Conservation (phyloP, 176 grass and related monocot species). For the Elymus sibiricus region DNA sequence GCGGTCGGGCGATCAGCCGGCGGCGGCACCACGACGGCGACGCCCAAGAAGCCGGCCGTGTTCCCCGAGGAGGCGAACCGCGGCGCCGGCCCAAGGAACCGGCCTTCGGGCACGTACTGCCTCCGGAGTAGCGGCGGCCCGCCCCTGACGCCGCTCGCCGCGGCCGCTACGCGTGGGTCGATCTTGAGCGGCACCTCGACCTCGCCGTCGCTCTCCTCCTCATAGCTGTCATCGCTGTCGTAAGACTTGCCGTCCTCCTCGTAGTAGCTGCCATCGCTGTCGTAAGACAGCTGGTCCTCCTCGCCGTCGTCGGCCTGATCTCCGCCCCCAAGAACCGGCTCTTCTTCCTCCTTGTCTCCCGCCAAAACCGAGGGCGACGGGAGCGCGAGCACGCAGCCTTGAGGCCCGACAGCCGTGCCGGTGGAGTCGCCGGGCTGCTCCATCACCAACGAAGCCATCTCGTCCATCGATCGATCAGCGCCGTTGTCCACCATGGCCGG, state of each 20-base stretch:
- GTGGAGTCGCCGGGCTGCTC: not conserved
- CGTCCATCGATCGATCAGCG: not conserved
- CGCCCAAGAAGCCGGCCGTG: constrained; percentile 5
- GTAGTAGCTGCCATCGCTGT: too few species aligned
- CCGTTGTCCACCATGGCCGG: too few species aligned
- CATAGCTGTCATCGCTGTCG: not conserved
- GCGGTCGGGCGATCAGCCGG: not conserved
- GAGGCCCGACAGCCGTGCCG: not conserved
- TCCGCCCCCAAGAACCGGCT: not conserved
- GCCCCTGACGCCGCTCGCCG: not conserved
- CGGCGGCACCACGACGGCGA: not conserved
- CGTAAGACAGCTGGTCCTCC: too few species aligned
- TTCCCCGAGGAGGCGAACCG: not conserved
- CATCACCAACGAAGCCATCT: not conserved
- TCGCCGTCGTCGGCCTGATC: not conserved
- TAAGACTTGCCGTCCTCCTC: not conserved
- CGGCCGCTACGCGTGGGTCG: not conserved
- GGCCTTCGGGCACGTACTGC: not conserved
- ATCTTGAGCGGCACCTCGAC: not conserved
- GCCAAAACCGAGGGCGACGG: not conserved
- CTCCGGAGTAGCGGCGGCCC: not conserved
- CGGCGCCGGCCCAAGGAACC: not conserved
- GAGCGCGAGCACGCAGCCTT: not conserved
- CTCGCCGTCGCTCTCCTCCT: not conserved
- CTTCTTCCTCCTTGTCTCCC: not conserved